Evolutionary conservation across 176 grass and related monocot species (phyloP), one percentile per base, ranked within the genome.

Genomic region (Raddia guianensis): DNA sequence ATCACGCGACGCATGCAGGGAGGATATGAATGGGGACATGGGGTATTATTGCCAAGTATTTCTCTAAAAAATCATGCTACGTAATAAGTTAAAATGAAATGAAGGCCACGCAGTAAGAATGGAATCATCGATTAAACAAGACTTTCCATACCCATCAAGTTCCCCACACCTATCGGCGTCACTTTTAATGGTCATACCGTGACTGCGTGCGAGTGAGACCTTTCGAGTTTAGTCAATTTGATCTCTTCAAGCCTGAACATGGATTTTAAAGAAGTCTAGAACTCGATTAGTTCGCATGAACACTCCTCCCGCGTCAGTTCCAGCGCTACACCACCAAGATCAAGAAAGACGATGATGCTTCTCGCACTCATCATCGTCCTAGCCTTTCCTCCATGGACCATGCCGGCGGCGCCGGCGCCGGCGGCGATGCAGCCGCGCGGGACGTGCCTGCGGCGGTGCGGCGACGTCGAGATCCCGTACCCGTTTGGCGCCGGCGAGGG

Each of bases 401-500:
- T 27, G 5, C 19, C 12, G 10, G 9, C 63, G 3, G 27, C 27
- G 27, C 27, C 27, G 27, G 27, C 37, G 37, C 19, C 71, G 70
- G 2, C 35, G 43, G 87, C 85, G 60, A 80, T 89, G 68, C 72
- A 81, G 19, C 51, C 91, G 13, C 19, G 8, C 34, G 37, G 50
- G 21, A 8, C 78, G 37, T 97, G 94, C 82, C 71, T 58, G 40
- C 60, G 51, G 3, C 83, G 56, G 1, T 97, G 94, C 60, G 94
- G 89, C 78, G 6, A 70, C 58, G 47, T 97, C 45, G 70, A 86
- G 5, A 90, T 97, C 79, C 89, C 89, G 4, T 97, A 93, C 82
- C 94, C 94, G 20, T 97, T 97, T 73, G 91, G 91, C 64, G 82
- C 94, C 68, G 91, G 89, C 37, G 4, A 66, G 11, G 73, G 76